Base-by-base conservation (phyloP, 768 basidiomycete species). In the Nevesoporus exiguus region DNA sequence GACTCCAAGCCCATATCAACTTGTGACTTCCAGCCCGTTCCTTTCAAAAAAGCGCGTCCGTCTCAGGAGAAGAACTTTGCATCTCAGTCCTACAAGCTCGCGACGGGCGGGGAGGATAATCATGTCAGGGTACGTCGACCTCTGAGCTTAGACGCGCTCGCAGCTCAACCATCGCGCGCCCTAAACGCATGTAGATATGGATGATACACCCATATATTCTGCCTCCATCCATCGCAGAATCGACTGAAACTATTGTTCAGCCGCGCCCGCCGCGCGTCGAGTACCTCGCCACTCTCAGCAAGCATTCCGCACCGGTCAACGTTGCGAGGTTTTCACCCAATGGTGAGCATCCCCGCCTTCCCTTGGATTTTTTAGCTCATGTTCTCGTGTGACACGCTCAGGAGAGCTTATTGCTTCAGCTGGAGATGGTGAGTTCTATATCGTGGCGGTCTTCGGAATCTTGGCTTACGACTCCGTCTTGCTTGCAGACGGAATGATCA, bases 251-350 rank as follows among this genome's bases (percentile, higher is more conserved):
- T 15, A 58, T 64, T 27, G 67, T 76, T 15, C 73, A 76, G 15
- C 59, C 64, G 40, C 82, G 84, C 53, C 82, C 82, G 0, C 90
- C 97, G n/a, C 84, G 93, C 56, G 90, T 96, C 41, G 97, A 98
- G 67, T 99, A 98, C 67, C 85, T 98, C 27, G 88, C 97, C 5
- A 98, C 97, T 0, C 80, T 99, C 50, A 87, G 80, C 64, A 83
- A 93, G 66, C 97, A 99, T 71, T 92, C 91, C 14, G 93, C 91
- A 17, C 84, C 94, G 4, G 96, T 99, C 49, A 99, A 99, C 60
- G 96, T 97, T 7, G 96, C 96, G 25, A 77, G 97, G 43, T 99
- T 90, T 74, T 95, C 91, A 63, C 97, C 97, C 10, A 94, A 90
- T 62, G 97, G 96, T 89, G 65, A 57, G 80, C 51, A 53, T 64